A percentile compares a stretch with the other conserved stretches of the same genome.
These are phyloP conservation scores for Pleurotus salmoneostramineus DNA, from an alignment of 768 basidiomycete species.

Conservation along the genomic window DNA sequence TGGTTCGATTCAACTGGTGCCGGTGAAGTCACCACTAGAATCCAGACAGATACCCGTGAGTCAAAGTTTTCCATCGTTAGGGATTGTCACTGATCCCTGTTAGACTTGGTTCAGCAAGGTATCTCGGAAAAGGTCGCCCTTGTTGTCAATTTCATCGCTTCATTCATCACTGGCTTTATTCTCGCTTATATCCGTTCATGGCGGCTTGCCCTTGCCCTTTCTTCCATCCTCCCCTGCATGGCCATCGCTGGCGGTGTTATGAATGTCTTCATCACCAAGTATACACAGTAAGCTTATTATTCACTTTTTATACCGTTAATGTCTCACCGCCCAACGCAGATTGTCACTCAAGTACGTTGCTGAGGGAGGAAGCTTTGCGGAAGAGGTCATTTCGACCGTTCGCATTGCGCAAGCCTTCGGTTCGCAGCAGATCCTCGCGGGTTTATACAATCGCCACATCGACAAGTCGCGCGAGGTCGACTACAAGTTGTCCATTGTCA, in stretches of 20 bases:
- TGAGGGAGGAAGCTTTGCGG: slow-evolving; percentile 77
- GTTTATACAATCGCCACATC: slow-evolving; percentile 66
- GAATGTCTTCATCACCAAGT: slow-evolving; percentile 61
- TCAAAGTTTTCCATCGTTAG: slow-evolving; percentile 1
- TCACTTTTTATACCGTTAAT: not conserved
- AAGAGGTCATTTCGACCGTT: slow-evolving; percentile 89
- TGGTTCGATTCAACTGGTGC: slow-evolving; percentile 92
- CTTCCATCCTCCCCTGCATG: slow-evolving; percentile 83
- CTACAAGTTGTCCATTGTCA: slow-evolving; percentile 54
- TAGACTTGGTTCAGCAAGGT: slow-evolving; percentile 87
- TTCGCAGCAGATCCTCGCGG: slow-evolving; percentile 59
- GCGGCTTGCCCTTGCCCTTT: slow-evolving; percentile 82
- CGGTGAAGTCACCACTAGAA: slow-evolving; percentile 91
- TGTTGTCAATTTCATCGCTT: slow-evolving; percentile 55
- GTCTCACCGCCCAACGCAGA: slow-evolving; percentile 26
- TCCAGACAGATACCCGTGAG: slow-evolving; percentile 83
- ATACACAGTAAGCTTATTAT: slow-evolving; percentile 55
- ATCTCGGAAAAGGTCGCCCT: slow-evolving; percentile 87
- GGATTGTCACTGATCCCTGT: not conserved
- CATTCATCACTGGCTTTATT: slow-evolving; percentile 79
- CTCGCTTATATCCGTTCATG: slow-evolving; percentile 67
- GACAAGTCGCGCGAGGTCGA: slow-evolving; percentile 48
- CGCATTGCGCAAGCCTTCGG: slow-evolving; percentile 93
- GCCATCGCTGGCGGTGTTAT: slow-evolving; percentile 66
- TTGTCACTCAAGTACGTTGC: slow-evolving; percentile 72